These are phyloP conservation scores for Crithidia bombi DNA, from an alignment of 208 protist species.

Conservation along the genomic window DNA sequence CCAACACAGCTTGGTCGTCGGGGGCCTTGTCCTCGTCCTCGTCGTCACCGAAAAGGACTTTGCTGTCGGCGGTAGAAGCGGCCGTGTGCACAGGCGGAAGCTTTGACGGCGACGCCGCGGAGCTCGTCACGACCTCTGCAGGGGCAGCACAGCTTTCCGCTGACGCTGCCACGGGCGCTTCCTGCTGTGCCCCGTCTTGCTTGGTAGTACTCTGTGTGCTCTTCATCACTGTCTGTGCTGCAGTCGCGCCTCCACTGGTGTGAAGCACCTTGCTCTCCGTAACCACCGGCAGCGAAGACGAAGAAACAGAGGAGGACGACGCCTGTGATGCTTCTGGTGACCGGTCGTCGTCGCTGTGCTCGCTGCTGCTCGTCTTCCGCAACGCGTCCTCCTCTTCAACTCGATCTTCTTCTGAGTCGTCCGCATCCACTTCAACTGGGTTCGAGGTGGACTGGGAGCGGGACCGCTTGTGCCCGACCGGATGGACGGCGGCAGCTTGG, in stretches of 20 bases:
- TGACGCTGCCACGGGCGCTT: background rate
- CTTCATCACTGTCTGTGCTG: background rate
- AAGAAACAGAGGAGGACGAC: slow-evolving; percentile 2
- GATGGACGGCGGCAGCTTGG: background rate
- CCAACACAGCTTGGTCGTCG: background rate
- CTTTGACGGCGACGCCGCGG: background rate
- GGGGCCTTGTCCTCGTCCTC: slow-evolving; percentile 10
- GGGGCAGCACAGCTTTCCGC: background rate
- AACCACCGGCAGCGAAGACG: slow-evolving; percentile 16
- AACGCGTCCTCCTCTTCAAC: background rate
- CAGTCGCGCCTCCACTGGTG: background rate
- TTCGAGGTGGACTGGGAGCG: slow-evolving; percentile 10
- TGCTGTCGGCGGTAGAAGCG: slow-evolving; percentile 24
- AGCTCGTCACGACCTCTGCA: background rate
- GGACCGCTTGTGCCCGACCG: slow-evolving; percentile 11
- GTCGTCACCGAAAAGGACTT: slow-evolving; percentile 24
- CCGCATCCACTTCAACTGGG: background rate
- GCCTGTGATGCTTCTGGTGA: background rate
- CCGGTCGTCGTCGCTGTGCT: too few relatives aligned
- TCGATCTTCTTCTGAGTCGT: background rate
- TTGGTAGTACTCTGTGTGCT: too few relatives aligned
- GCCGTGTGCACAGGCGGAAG: background rate
- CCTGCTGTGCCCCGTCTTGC: too few relatives aligned
- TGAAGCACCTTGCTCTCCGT: slow-evolving; percentile 10
- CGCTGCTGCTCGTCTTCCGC: background rate